Base-by-base conservation (phyloP, 495 filamentous ascomycete genomes). In the Aspergillus funiculosus region DNA sequence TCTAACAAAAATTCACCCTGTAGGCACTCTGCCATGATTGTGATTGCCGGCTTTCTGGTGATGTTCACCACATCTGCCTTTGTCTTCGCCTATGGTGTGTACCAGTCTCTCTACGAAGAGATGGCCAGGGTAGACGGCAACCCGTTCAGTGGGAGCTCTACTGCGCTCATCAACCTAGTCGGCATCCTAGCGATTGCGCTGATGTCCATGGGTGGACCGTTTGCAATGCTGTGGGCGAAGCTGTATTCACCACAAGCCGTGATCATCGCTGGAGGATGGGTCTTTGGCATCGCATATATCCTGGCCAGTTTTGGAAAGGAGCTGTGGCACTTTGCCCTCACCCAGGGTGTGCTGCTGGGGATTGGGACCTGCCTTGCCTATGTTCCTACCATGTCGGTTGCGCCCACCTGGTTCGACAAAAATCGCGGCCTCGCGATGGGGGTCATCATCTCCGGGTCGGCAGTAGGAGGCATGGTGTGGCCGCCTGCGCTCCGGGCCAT, bases 261-360 rank as follows among this genome's bases (percentile, higher is more conserved):
- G 0, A 61, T 60, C 18, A 54, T 63, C 43, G 42, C 51, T 22
- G 68, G 67, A 20, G 67, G 61, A 18, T 38, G 65, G 24, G 48
- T 72, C 10, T 63, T 68, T 24, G 63, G 55, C 11, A 50, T 71
- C 2, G 60, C 62, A 6, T 64, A 57, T 15, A 78, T 84, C 66
- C 71, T 82, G 60, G 66, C 65, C 4, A 75, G 69, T 39, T 54
- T 83, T 1, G 79, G 77, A 51, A 67, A 59, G 27, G 49, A 66
- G 26, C 76, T 79, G 55, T 83, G 69, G 64, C 76, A 84, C 32
- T 76, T 84, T 53, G 68, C 77, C 48, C 66, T 85, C 6, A 71
- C 72, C 0, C 80, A 83, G 54, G 78, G 77, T 13, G 46, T 83
- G 2, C 61, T 83, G 1, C 61, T 71, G 1, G 78, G 78, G 0